phyloP scores from a whole-genome alignment of 306 rosid genomes.

The Abrus pulchellus region DNA sequence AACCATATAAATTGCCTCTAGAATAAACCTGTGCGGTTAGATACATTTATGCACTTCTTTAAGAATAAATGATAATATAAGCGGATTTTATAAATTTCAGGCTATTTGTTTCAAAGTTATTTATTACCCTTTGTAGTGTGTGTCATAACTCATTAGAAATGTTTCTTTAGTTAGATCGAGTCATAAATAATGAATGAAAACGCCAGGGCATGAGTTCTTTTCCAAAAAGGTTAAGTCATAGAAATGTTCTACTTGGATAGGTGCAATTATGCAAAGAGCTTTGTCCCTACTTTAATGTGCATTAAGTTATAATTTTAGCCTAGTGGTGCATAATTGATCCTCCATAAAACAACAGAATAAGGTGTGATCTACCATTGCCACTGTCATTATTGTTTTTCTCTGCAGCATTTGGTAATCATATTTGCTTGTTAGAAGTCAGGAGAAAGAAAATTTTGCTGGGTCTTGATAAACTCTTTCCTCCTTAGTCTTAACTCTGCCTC shows the following conservation, averaged over 20 bases:
- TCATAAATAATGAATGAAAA: not conserved
- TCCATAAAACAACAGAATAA: not conserved
- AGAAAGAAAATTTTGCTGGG: not conserved
- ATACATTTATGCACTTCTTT: not conserved
- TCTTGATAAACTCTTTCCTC: not conserved
- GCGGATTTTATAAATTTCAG: not conserved
- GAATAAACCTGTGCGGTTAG: not conserved
- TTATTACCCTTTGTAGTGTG: not conserved
- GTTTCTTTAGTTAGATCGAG: not conserved
- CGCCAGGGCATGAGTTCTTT: not conserved
- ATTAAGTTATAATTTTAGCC: not conserved
- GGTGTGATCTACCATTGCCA: not conserved
- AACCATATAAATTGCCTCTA: not conserved
- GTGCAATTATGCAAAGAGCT: not conserved
- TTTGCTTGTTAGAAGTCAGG: not conserved
- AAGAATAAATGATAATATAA: not conserved
- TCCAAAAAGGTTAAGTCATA: not conserved
- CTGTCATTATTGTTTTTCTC: not conserved
- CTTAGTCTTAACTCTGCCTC: not conserved
- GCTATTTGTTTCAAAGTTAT: not conserved
- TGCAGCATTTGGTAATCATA: not conserved
- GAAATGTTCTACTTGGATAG: not conserved
- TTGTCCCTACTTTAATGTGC: not conserved
- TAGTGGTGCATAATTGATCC: not conserved
- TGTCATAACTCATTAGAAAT: not conserved